phyloP scores from a whole-genome alignment of 2,329 filamentous ascomycete species.

The Fusarium siculi region DNA sequence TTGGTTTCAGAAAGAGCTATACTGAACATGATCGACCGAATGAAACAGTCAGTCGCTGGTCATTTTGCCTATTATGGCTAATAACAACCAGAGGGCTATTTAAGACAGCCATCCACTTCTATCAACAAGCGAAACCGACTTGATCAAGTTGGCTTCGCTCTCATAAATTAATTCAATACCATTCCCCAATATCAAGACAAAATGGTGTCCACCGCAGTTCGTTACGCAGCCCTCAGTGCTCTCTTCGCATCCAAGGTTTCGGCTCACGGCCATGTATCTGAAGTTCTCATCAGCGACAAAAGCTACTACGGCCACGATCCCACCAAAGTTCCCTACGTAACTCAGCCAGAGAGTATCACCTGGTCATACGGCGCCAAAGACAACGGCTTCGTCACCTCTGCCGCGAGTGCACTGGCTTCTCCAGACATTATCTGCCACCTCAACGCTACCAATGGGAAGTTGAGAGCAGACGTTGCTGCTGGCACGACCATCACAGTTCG shows the following conservation, averaged over 20 bases:
- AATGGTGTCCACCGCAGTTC: fast-evolving
- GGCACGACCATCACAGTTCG: fast-evolving
- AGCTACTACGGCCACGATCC: not conserved
- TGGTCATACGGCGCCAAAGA: not conserved
- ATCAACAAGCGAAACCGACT: not conserved
- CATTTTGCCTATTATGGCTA: not conserved
- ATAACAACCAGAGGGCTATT: not conserved
- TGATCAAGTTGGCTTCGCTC: not conserved
- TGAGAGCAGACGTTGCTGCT: fast-evolving
- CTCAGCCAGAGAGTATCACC: not conserved
- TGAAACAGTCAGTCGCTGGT: fast-evolving
- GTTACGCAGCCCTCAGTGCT: not conserved
- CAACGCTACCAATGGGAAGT: not conserved
- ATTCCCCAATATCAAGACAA: fast-evolving
- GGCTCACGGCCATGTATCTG: not conserved
- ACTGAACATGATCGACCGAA: not conserved
- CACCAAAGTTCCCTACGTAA: fast-evolving
- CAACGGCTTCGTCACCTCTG: not conserved
- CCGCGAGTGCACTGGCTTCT: not conserved
- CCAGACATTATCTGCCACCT: not conserved
- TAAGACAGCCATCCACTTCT: not conserved
- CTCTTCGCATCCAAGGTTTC: not conserved
- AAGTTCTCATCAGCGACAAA: not conserved
- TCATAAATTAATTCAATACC: no score
- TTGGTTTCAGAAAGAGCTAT: no score